Base-by-base conservation (phyloP, 371 early-diverging fungal genomes). In the Rhizomucor miehei region DNA sequence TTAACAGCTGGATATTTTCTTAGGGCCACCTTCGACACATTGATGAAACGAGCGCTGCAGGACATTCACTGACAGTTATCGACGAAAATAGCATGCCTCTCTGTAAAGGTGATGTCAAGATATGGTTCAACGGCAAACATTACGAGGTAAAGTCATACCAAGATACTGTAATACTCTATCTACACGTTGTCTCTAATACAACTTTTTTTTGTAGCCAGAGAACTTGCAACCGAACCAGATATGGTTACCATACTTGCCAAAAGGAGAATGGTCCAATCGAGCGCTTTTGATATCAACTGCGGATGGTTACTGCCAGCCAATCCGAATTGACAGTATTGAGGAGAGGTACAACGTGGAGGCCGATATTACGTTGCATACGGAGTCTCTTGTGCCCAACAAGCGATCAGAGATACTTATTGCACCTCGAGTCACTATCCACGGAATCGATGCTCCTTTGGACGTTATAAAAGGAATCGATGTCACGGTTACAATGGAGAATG, bases 21-120 rank as follows among this genome's bases (percentile, higher is more conserved):
- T 52, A 78, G 80, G 84, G 84, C 2, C 65, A 67, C 34, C 56
- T 81, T 29, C 67, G 75, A 23, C 79, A 71, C 47, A 41, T 81
- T 14, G 59, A 68, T 23, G 73, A 77, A 56, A 58, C 70, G 3
- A 79, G 73, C 17, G 44, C 64, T 3, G 81, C 75, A 0, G 84
- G 84, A 0, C 82, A 81, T 56, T 48, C 80, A 17, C 51, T 81
- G 20, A 63, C 66, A 0, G 58, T 81, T 11, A 44, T 80, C 4
- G 73, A 79, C 56, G 84, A 84, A 50, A 37, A 67, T 0, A 63
- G 65, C 10, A 41, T 54, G 11, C 45, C 62, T 6, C 20, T 79
- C 5, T 25, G 41, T 12, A 25, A 66, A 5, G 41, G 29, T 5
- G 29, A 65, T 17, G 60, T 66, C 37, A 59, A 66, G 24, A 47